Percentiles rank a stretch among this genome's conserved stretches.
Conservation (phyloP, 2,329 filamentous ascomycete species). For the Aschersonia sp. region DNA sequence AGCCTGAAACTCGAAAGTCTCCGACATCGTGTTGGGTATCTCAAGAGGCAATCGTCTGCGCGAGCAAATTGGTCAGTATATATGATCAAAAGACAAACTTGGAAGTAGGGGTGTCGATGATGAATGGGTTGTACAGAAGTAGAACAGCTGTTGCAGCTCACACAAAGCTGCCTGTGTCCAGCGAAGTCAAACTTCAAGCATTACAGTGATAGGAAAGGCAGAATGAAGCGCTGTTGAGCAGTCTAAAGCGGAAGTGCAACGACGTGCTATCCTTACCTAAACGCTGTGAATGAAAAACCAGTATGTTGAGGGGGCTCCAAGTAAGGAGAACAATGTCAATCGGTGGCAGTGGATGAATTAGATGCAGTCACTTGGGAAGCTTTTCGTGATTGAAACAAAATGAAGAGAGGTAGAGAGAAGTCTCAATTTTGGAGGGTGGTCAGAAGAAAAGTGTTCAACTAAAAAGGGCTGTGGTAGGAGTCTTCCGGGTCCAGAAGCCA, state of each 20-base stretch:
- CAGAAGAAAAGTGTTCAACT: conserved; percentile 12
- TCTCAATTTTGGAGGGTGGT: conserved; percentile 7
- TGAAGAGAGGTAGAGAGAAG: conserved; percentile 4
- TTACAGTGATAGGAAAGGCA: not conserved
- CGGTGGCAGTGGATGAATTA: not conserved
- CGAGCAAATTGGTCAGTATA: not conserved
- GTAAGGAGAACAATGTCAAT: not conserved
- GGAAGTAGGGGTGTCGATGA: too few species aligned
- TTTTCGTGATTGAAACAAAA: too few species aligned
- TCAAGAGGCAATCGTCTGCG: conserved; percentile 12
- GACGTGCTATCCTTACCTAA: conserved; percentile 8
- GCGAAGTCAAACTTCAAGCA: too few species aligned
- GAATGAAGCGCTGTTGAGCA: not conserved
- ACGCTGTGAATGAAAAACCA: conserved; percentile 7
- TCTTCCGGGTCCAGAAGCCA: conserved; percentile 12
- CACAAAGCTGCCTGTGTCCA: too few species aligned
- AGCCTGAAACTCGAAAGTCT: conserved; percentile 99
- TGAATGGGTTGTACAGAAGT: too few species aligned
- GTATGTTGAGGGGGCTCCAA: not conserved
- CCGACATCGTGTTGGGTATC: conserved; percentile 59
- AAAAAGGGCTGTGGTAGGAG: conserved; percentile 18
- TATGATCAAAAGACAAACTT: too few species aligned
- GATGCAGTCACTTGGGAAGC: not conserved
- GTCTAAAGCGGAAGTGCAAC: not conserved
- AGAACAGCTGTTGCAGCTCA: too few species aligned